Conservation (phyloP, 805 yeast genomes). For the Kluyveromyces nonfermentans region DNA sequence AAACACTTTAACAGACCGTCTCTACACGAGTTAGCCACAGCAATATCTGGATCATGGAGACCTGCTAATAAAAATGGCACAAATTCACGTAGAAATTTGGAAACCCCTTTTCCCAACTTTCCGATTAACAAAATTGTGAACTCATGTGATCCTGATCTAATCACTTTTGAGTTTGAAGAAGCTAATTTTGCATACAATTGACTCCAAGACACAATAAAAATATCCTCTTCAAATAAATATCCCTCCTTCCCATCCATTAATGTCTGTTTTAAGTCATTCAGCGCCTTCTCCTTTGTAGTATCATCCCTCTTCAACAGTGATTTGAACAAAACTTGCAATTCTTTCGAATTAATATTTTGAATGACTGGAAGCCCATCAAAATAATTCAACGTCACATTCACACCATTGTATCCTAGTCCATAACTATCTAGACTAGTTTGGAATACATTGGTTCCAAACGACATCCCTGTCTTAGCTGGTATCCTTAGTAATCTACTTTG, state of each 20-base stretch:
- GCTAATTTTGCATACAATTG: constrained; percentile 77
- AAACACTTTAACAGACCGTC: constrained; percentile 46
- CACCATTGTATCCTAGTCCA: constrained; percentile 35
- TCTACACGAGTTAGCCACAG: constrained; percentile 44
- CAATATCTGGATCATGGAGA: constrained; percentile 55
- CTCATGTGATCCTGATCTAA: constrained; percentile 54
- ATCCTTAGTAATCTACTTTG: not conserved
- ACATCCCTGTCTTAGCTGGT: constrained; percentile 11
- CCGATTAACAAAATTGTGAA: constrained; percentile 49
- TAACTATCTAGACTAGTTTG: constrained; percentile 19
- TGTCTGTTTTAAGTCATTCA: constrained; percentile 40
- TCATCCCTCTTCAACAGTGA: constrained; percentile 69
- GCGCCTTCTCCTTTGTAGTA: constrained; percentile 77
- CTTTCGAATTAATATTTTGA: constrained; percentile 33
- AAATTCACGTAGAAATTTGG: constrained; percentile 60
- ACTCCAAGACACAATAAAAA: constrained; percentile 56
- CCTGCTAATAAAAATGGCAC: constrained; percentile 72
- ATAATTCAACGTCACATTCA: constrained; percentile 60
- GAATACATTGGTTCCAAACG: constrained; percentile 23
- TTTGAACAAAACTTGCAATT: constrained; percentile 57
- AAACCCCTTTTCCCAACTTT: constrained; percentile 43
- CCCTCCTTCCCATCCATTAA: constrained; percentile 19
- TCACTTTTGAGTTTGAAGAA: constrained; percentile 56
- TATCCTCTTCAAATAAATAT: constrained; percentile 37
- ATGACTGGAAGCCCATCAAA: constrained; percentile 62